Base-by-base conservation (phyloP, 1,284 basidiomycete species). In the Inonotus obliquus region DNA sequence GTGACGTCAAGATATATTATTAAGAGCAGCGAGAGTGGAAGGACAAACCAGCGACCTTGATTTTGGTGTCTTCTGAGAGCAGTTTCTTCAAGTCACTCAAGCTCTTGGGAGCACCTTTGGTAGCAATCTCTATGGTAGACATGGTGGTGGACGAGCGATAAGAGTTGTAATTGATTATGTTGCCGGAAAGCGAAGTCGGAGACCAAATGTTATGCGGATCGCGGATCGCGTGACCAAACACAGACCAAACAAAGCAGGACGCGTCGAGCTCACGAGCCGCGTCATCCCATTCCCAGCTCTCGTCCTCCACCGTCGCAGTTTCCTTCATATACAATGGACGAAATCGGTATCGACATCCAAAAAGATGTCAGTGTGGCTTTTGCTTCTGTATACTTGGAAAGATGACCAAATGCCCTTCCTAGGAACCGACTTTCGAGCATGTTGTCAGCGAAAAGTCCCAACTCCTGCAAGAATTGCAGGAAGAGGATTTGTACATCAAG, bases 401-500 rank as follows among this genome's bases (percentile, higher is more conserved):
- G 63, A 63, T 63, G 60, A 59, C 57, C 21, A 48, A 35, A 58
- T 35, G 55, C 27, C 54, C 9, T 29, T 6, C 63, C 6, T 70
- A 96, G 94, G 95, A 96, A 71, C 93, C 92, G 38, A 92, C 94
- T 37, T 93, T 96, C 72, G 89, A 92, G 65, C 84, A 91, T 4
- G 89, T 93, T 63, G 84, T 95, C 58, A 86, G 84, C 52, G 94
- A 98, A 76, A 96, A 96, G 81, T 85, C 90, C 41, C 85, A 89
- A 29, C 80, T 97, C 52, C 84, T 89, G 72, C 87, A 90, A 67
- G 90, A 94, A 67, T 79, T 96, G 27, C 91, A 92, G 67, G 93
- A 96, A 71, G 94, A 96, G 75, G 94, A 96, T 76, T 77, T 96
- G 63, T 98, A 97, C 74, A 87, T 92, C 72, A 96, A 95, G 72